Conservation (phyloP, 495 filamentous ascomycete genomes). For the Aspergillus heteromorphus region DNA sequence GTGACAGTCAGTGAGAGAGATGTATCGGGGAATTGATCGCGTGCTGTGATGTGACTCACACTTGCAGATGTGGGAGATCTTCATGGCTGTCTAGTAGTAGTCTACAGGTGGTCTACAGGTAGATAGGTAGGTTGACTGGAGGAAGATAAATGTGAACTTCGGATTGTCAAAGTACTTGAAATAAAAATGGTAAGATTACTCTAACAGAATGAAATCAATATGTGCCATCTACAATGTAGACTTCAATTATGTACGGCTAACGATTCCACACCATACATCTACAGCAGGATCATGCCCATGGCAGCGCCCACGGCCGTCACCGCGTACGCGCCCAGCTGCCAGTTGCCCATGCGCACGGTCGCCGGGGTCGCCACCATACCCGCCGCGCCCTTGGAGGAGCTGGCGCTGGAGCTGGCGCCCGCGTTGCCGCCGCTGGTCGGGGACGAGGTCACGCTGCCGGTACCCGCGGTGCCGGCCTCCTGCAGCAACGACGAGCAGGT, state of each 20-base stretch:
- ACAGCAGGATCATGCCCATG: slow-evolving; percentile 72
- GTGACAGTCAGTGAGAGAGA: no score
- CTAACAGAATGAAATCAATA: no score
- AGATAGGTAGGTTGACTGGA: no score
- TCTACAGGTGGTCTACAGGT: no score
- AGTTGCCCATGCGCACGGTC: slow-evolving; percentile 54
- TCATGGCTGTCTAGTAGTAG: no score
- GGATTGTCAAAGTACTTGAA: no score
- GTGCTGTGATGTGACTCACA: no score
- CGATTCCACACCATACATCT: slow-evolving; percentile 15
- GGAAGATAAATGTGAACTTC: no score
- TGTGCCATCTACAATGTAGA: background rate
- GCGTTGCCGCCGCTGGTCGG: slow-evolving; percentile 59
- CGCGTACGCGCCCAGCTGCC: slow-evolving; percentile 64
- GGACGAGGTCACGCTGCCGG: slow-evolving; percentile 59
- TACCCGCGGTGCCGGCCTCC: slow-evolving; percentile 56
- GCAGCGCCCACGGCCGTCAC: slow-evolving; percentile 63
- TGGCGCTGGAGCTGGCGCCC: slow-evolving; percentile 28
- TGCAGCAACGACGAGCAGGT: slow-evolving; percentile 49
- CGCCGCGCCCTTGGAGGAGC: slow-evolving; percentile 38
- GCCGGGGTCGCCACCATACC: slow-evolving; percentile 43
- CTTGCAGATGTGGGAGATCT: no score
- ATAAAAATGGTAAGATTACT: background rate
- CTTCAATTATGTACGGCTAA: slow-evolving; percentile 3
- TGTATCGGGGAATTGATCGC: background rate